phyloP scores from a whole-genome alignment of 768 basidiomycete species.

The Chalciporus piperatus region DNA sequence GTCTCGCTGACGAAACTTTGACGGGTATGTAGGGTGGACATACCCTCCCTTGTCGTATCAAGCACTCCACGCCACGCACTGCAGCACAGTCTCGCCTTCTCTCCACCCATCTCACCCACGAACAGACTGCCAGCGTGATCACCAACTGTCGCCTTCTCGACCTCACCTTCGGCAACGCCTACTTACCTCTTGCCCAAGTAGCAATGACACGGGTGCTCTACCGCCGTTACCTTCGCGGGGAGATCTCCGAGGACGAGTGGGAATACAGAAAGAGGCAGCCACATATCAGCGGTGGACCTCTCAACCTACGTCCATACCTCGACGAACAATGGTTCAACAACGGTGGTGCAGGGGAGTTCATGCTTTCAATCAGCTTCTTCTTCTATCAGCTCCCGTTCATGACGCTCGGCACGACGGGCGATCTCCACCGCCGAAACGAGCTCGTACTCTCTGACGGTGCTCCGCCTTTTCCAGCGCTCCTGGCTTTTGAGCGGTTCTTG shows the following conservation, averaged over 20 bases:
- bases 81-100: conserved; percentile 36
- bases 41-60: conserved; percentile 45
- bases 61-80: conserved; percentile 31
- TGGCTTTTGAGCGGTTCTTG: conserved; percentile 48
- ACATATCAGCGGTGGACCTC: conserved; percentile 45
- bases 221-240: conserved; percentile 43
- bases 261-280: conserved; percentile 46
- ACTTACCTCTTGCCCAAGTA: conserved; percentile 49
- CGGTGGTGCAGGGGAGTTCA: conserved; percentile 46
- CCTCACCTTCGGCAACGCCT: conserved; percentile 51
- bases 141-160: conserved; percentile 39
- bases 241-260: conserved; percentile 53
- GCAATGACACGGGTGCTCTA: conserved; percentile 51
- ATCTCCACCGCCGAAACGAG: not conserved
- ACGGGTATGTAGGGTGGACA: conserved; percentile 49
- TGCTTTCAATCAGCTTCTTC: conserved; percentile 42
- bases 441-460: conserved; percentile 8
- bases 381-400: conserved; percentile 45
- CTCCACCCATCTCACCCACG: conserved; percentile 23
- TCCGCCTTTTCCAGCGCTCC: conserved; percentile 41
- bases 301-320: conserved; percentile 51
- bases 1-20: not conserved
- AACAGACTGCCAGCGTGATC: conserved; percentile 32
- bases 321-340: conserved; percentile 43
- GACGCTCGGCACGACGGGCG: conserved; percentile 32